phyloP scores from a whole-genome alignment of 2,329 filamentous ascomycete species.

The Diplodia sapinea region DNA sequence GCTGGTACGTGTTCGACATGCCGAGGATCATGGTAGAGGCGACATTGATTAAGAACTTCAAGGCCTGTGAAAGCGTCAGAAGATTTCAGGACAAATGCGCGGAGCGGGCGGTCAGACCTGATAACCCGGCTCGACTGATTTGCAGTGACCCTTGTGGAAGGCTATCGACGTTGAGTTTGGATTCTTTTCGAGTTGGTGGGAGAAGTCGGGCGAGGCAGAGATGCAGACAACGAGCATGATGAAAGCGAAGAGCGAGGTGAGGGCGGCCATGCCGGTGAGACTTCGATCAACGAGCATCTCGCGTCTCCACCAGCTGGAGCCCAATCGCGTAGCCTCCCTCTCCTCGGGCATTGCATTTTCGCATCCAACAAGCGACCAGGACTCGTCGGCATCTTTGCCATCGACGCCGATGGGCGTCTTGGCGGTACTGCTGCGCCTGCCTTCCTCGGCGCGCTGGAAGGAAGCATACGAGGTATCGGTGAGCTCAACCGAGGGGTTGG shows the following conservation, averaged over 20 bases:
- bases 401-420: background rate
- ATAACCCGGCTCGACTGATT: background rate
- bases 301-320: slow-evolving; percentile 39
- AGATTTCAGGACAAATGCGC: background rate
- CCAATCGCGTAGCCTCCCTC: background rate
- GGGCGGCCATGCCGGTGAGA: slow-evolving; percentile 38
- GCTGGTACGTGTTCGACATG: slow-evolving; percentile 44
- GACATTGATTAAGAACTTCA: slow-evolving; percentile 38
- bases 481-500: background rate
- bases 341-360: background rate
- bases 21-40: slow-evolving; percentile 41
- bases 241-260: slow-evolving; percentile 35
- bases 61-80: background rate
- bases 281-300: slow-evolving; percentile 41
- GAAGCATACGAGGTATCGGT: background rate
- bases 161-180: background rate
- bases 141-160: background rate
- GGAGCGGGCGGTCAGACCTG: background rate
- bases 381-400: background rate
- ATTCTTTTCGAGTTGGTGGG: background rate
- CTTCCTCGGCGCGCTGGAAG: background rate
- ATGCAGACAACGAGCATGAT: slow-evolving; percentile 15
- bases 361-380: background rate
- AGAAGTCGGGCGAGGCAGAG: background rate
- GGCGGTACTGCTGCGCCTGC: background rate